Conservation (phyloP, 2,329 filamentous ascomycete species). For the Diaporthe ampelina region DNA sequence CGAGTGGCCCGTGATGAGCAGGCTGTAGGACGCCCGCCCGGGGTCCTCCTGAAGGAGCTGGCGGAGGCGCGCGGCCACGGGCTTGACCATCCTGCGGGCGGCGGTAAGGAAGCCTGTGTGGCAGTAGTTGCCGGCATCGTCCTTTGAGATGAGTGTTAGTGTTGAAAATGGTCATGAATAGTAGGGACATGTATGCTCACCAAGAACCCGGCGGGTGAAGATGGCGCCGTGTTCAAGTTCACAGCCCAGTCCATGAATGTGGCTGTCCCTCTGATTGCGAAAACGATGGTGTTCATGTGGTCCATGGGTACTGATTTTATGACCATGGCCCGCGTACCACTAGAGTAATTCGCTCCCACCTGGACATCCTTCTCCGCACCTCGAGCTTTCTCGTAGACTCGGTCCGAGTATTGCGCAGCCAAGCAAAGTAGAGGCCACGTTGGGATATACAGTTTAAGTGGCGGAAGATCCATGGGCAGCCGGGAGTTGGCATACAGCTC, state of each 20-base stretch:
- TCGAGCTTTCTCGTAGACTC: slow-evolving; percentile 77
- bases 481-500: slow-evolving; percentile 84
- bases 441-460: slow-evolving; percentile 79
- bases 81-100: slow-evolving; percentile 80
- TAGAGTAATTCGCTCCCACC: slow-evolving; percentile 77
- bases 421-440: slow-evolving; percentile 84
- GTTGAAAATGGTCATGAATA: neutral
- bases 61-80: slow-evolving; percentile 79
- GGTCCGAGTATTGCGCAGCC: slow-evolving; percentile 82
- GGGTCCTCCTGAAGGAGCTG: slow-evolving; percentile 81
- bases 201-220: slow-evolving; percentile 77
- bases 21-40: slow-evolving; percentile 72
- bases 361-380: slow-evolving; percentile 76
- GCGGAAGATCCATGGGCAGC: slow-evolving; percentile 76
- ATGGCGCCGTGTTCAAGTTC: slow-evolving; percentile 80
- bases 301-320: slow-evolving; percentile 86
- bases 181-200: slow-evolving; percentile 49
- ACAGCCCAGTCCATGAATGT: slow-evolving; percentile 90
- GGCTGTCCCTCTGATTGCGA: slow-evolving; percentile 85
- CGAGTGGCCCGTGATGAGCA: slow-evolving; percentile 88
- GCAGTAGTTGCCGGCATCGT: slow-evolving; percentile 82
- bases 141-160: slow-evolving; percentile 55
- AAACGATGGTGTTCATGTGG: slow-evolving; percentile 82
- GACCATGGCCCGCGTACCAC: slow-evolving; percentile 87
- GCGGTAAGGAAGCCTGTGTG: slow-evolving; percentile 85